A percentile compares a stretch with the other conserved stretches of the same genome.
These are phyloP conservation scores for Tetragonia tetragonoides DNA, from an alignment of 148 eudicot genomes.

Conservation along the genomic window DNA sequence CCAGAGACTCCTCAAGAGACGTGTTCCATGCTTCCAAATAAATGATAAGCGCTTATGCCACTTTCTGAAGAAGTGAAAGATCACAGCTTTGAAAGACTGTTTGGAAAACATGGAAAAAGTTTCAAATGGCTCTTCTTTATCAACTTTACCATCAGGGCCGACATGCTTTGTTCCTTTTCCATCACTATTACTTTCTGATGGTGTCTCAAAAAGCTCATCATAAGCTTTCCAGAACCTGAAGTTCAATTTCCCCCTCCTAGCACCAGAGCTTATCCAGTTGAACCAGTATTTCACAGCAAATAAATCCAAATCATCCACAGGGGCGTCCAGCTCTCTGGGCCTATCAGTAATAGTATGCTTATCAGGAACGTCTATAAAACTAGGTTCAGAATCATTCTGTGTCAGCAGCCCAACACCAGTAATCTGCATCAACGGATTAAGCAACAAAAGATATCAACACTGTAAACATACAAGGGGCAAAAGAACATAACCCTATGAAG, in stretches of 20 bases:
- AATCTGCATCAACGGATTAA: slow-evolving; percentile 53
- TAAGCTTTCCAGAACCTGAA: slow-evolving; percentile 63
- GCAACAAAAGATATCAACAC: slow-evolving; percentile 1
- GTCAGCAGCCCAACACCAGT: slow-evolving; percentile 78
- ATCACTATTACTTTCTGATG: slow-evolving; percentile 38
- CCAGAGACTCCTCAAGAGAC: slow-evolving; percentile 71
- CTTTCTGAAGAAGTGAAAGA: slow-evolving; percentile 55
- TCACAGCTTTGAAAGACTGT: slow-evolving; percentile 64
- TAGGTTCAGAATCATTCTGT: slow-evolving; percentile 49
- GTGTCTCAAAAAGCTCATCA: slow-evolving; percentile 51
- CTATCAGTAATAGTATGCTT: slow-evolving; percentile 30
- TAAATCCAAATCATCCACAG: slow-evolving; percentile 45
- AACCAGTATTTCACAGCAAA: slow-evolving; percentile 58
- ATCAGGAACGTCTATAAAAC: slow-evolving; percentile 31
- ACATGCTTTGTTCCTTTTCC: slow-evolving; percentile 41
- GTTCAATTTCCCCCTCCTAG: slow-evolving; percentile 48
- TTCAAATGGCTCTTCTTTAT: slow-evolving; percentile 53
- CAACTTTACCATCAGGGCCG: slow-evolving; percentile 43
- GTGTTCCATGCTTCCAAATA: slow-evolving; percentile 61
- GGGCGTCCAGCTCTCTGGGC: slow-evolving; percentile 29
- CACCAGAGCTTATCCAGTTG: slow-evolving; percentile 64
- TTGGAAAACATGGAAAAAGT: slow-evolving; percentile 59
- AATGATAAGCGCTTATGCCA: slow-evolving; percentile 86
- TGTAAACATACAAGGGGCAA: neutral
- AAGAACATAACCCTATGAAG: neutral